Evolutionary conservation across 2,329 filamentous ascomycete species (phyloP), one percentile per base, ranked within the genome.

Genomic region (Triangularia verruculosa): DNA sequence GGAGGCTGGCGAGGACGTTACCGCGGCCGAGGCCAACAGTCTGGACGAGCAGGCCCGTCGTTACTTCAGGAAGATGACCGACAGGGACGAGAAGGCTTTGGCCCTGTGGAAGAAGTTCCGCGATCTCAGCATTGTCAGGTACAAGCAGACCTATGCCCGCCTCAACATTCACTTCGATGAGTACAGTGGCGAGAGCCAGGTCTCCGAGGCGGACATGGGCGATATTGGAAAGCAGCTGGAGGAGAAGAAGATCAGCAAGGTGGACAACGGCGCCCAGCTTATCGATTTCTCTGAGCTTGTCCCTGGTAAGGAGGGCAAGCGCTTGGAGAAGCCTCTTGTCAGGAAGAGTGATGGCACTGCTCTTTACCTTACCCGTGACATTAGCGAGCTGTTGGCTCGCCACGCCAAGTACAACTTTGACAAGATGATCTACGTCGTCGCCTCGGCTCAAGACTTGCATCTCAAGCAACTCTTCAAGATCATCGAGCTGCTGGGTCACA

Each of bases 361-460:
- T 47, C 83, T 92, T 32, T 93, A 94, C 73, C 82, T 93, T 55
- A 91, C 91, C 58, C 86, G 90, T 68, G 90, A 94, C 74, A 89
- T 93, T 66, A 89, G 87, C 69, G 89, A 92, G 72, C 83, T 91
- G 27, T 77, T 92, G 60, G 84, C 87, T 71, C 85, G 90, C 62
- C 69, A 85, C 56, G 80, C 87, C 22, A 82, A 83, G 71, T 86
- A 86, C 77, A 74, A 86, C 11, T 92, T 91, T 70, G 89, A 93
- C 77, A 86, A 91, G 73, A 91, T 93, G 89, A 89, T 92, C 66
- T 93, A 92, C 71, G 89, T 93, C 9, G 86, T 92, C 28, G 89
- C 89, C 1, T 87, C 84, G 22, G 85, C 88, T 67, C 89, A 93
- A 71, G 89, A 90, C 70, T 79, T 90, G 12, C 90, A 93, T 72